A percentile compares a stretch with the other conserved stretches of the same genome.
Conservation (phyloP, 208 protist genomes). For the Trypanosoma congolense region DNA sequence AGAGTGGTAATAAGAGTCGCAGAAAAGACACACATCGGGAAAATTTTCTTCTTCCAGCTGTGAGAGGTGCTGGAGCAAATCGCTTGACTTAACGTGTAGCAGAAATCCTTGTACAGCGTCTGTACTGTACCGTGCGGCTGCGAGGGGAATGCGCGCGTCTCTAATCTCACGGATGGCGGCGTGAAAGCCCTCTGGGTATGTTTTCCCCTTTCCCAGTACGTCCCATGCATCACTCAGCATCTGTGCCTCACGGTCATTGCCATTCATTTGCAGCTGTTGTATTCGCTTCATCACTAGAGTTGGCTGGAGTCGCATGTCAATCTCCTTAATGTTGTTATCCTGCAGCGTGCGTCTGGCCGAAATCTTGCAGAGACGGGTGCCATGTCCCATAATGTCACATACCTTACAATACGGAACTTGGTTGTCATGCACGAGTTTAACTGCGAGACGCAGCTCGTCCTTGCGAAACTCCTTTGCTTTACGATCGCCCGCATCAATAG, state of each 20-base stretch:
- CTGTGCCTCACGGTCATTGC: constrained; percentile 24
- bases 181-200: constrained; percentile 55
- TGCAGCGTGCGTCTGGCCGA: constrained; percentile 38
- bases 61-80: constrained; percentile 65
- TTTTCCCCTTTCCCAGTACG: constrained; percentile 26
- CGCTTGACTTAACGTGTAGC: constrained; percentile 62
- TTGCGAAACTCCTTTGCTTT: constrained; percentile 80
- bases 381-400: constrained; percentile 67
- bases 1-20: constrained; percentile 68
- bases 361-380: constrained; percentile 44
- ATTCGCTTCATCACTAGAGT: constrained; percentile 29
- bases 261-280: constrained; percentile 23
- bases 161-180: constrained; percentile 63
- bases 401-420: constrained; percentile 50
- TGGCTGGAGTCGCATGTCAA: constrained; percentile 65
- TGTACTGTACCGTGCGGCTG: constrained; percentile 81
- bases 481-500: constrained; percentile 72
- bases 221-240: constrained; percentile 52
- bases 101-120: constrained; percentile 78
- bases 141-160: constrained; percentile 65
- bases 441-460: constrained; percentile 67
- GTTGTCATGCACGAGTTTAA: constrained; percentile 62
- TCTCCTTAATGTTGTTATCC: constrained; percentile 31
- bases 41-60: constrained; percentile 59
- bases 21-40: constrained; percentile 83